A percentile compares a stretch with the other conserved stretches of the same genome.
phyloP scores from a whole-genome alignment of 495 filamentous ascomycete species.

The Penicillium longicatenatum region DNA sequence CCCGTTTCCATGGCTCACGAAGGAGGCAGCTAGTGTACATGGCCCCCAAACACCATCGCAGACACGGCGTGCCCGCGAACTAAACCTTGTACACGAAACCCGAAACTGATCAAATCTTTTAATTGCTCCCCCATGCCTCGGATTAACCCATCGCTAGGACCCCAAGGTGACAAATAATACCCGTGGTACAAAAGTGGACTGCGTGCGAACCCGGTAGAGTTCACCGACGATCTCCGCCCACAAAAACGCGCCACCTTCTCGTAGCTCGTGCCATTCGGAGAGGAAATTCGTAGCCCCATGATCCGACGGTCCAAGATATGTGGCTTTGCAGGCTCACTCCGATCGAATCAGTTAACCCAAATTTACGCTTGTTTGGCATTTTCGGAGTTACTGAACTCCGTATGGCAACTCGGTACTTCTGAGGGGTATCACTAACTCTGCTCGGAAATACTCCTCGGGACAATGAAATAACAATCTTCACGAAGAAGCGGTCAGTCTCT shows the following conservation, averaged over 20 bases:
- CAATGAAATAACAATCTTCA: too few species aligned
- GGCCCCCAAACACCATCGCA: not conserved
- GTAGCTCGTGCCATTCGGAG: not conserved
- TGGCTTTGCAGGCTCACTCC: not conserved
- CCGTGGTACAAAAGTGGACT: not conserved
- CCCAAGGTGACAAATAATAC: not conserved
- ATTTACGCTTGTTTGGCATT: not conserved
- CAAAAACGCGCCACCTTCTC: not conserved
- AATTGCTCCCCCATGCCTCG: too few species aligned
- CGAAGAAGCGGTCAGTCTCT: constrained; percentile 1
- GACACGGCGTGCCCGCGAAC: too few species aligned
- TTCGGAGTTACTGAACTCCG: not conserved
- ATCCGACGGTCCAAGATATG: not conserved
- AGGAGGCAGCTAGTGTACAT: too few species aligned
- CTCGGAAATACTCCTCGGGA: not conserved
- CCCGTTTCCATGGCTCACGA: not conserved
- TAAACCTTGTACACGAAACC: not conserved
- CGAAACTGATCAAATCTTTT: too few species aligned
- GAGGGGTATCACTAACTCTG: not conserved
- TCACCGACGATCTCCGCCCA: constrained; percentile 5
- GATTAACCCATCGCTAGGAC: not conserved
- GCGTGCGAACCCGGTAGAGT: not conserved
- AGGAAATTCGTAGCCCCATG: not conserved
- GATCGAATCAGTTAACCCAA: not conserved
- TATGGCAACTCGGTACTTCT: not conserved